Base-by-base conservation (phyloP, 352 stramenopile species). In the Plasmopara halstedii region DNA sequence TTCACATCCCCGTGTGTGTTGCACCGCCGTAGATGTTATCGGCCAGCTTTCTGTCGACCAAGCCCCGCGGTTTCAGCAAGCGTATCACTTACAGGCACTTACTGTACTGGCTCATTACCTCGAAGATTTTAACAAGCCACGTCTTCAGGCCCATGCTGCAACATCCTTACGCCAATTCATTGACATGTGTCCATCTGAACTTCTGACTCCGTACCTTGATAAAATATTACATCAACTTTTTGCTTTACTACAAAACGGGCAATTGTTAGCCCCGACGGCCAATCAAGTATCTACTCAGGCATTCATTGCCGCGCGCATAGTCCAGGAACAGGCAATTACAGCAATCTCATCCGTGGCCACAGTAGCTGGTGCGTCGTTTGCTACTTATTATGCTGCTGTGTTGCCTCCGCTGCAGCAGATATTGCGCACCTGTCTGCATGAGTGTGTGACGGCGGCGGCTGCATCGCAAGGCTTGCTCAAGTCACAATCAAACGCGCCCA, bases 141-240 rank as follows among this genome's bases (percentile, higher is more conserved):
- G 76, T 2, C 65, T 92, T 2, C 81, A 90, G 46, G 75, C 81
- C 10, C 78, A 93, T 35, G 69, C 81, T 0, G 76, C 79, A 8
- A 88, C 79, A 8, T 72, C 81, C 25, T 50, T 93, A 20, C 76
- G 78, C 13, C 75, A 93, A 51, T 93, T 93, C 34, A 78, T 93
- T 54, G 78, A 93, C 45, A 85, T 88, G 69, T 89, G 80, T 42
- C 62, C 70, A 23, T 64, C 65, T 0, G 52, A 76, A 27, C 51
- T 87, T 25, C 58, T 92, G 15, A 64, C 73, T 40, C 77, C 78
- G 22, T 89, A 93, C 48, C 41, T 93, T 40, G 78, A 93, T 39
- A 70, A 73, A 37, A 58, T 90, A 33, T 61, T 93, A 4, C 58
- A 69, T 22, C 72, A 83, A 39, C 46, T 90, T 0, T 88, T 93